These are phyloP conservation scores for Amesomyces nigricolor DNA, from an alignment of 2,329 filamentous ascomycete genomes.

Conservation along the genomic window DNA sequence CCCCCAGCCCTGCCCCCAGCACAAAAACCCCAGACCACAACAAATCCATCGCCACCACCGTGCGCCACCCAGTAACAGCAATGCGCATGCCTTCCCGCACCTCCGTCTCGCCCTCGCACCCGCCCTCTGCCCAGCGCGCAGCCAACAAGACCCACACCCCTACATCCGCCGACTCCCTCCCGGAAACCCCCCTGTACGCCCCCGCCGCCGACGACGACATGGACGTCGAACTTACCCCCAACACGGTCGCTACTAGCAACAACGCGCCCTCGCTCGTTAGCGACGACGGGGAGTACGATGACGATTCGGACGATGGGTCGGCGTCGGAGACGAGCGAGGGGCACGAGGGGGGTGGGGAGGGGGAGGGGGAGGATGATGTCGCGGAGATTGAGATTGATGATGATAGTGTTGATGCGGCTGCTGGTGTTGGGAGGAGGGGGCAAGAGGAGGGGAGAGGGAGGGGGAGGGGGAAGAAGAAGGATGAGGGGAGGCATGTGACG, in stretches of 20 bases:
- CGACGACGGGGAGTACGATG: slow-evolving; percentile 74
- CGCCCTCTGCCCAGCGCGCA: slow-evolving; percentile 38
- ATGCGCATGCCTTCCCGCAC: slow-evolving; percentile 57
- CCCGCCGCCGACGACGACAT: slow-evolving; percentile 41
- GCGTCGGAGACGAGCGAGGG: slow-evolving; percentile 53
- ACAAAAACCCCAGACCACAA: slow-evolving; percentile 11
- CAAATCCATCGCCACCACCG: slow-evolving; percentile 20
- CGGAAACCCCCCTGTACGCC: slow-evolving; percentile 34
- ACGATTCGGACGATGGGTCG: slow-evolving; percentile 62
- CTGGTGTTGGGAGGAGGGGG: slow-evolving; percentile 18
- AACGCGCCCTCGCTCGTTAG: slow-evolving; percentile 75
- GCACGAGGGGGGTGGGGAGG: slow-evolving; percentile 54
- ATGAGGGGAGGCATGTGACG: slow-evolving; percentile 50
- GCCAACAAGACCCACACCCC: slow-evolving; percentile 51
- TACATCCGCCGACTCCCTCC: slow-evolving; percentile 36
- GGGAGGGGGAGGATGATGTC: slow-evolving; percentile 55
- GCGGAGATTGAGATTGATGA: slow-evolving; percentile 58
- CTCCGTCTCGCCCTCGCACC: slow-evolving; percentile 45
- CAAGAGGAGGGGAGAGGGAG: slow-evolving; percentile 31
- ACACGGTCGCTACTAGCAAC: slow-evolving; percentile 60
- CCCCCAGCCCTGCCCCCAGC: slow-evolving; percentile 19
- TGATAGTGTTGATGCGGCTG: slow-evolving; percentile 38
- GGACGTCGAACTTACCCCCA: slow-evolving; percentile 61
- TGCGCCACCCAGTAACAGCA: slow-evolving; percentile 36
- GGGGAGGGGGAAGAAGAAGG: slow-evolving; percentile 44